These are phyloP conservation scores for Lumnitzera racemosa DNA, from an alignment of 345 rosid genomes.

Conservation along the genomic window DNA sequence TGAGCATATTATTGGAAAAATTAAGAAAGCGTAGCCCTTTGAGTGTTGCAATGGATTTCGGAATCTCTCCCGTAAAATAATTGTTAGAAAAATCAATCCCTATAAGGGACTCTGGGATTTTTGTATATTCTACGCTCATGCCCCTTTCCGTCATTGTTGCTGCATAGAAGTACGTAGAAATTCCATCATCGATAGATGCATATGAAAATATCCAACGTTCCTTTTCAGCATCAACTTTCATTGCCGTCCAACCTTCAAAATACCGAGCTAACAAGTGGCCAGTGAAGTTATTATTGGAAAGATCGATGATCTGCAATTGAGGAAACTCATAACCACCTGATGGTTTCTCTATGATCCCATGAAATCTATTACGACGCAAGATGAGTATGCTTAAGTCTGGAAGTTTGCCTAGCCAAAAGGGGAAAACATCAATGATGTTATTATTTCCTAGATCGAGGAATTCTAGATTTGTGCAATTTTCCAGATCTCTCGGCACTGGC, in stretches of 20 bases:
- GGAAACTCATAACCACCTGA: neutral
- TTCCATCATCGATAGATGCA: too few species aligned
- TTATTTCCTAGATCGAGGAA: constrained; percentile 13
- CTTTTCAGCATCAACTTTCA: constrained; percentile 8
- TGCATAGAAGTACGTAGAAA: neutral
- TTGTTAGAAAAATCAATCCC: constrained; percentile 7
- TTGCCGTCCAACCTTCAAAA: constrained; percentile 17
- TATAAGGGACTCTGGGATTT: neutral
- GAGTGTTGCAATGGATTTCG: constrained; percentile 2
- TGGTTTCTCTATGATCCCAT: neutral
- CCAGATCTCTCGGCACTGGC: neutral
- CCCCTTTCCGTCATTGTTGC: constrained; percentile 1
- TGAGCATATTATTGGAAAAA: constrained; percentile 1
- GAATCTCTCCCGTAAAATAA: constrained; percentile 11
- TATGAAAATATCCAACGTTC: neutral
- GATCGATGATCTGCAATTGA: constrained; percentile 9
- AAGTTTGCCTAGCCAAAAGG: constrained; percentile 15
- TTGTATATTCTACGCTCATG: neutral
- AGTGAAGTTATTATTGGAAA: constrained; percentile 6
- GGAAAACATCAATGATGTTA: constrained; percentile 15
- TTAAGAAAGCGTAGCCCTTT: neutral
- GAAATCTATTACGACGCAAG: constrained; percentile 7
- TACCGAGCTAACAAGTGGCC: constrained; percentile 10
- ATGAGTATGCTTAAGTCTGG: constrained; percentile 3
- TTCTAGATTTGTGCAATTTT: neutral